Evolutionary conservation across 2,329 filamentous ascomycete genomes (phyloP).

Genomic region (Mycocentrospora acerina): DNA sequence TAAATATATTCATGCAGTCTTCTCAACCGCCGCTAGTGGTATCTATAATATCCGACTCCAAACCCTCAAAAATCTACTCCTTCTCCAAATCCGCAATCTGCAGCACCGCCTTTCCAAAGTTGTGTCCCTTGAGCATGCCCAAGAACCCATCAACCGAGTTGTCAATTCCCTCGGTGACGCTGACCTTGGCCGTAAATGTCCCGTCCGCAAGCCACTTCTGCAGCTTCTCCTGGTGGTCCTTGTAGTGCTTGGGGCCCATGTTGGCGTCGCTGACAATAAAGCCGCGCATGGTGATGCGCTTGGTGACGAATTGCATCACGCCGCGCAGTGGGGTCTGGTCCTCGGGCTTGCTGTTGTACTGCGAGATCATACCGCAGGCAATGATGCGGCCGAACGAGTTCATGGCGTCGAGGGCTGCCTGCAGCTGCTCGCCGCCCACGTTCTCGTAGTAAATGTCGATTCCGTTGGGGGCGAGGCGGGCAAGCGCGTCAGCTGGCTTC

Average conservation of each 20-base stretch:
- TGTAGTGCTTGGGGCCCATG: constrained; percentile 65
- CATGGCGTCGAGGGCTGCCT: constrained; percentile 65
- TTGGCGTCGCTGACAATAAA: constrained; percentile 71
- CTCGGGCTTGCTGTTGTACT: constrained; percentile 66
- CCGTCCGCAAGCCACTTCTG: constrained; percentile 76
- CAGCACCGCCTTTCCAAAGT: constrained; percentile 83
- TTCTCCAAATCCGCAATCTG: constrained; percentile 56
- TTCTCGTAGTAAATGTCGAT: constrained; percentile 86
- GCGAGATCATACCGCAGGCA: constrained; percentile 66
- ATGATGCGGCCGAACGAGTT: constrained; percentile 67
- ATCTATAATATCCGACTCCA: constrained; percentile 31
- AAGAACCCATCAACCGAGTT: constrained; percentile 72
- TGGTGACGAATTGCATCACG: constrained; percentile 64
- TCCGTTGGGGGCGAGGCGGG: constrained; percentile 71
- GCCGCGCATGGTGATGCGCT: constrained; percentile 70
- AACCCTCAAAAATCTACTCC: constrained; percentile 46
- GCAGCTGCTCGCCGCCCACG: constrained; percentile 73
- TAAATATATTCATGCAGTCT: no score
- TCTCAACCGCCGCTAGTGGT: no score
- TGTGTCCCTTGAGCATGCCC: constrained; percentile 74
- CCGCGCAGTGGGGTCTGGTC: constrained; percentile 69
- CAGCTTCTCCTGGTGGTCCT: constrained; percentile 75
- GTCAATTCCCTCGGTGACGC: constrained; percentile 75
- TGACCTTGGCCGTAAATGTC: constrained; percentile 68
- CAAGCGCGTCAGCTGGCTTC: constrained; percentile 65